phyloP scores from a whole-genome alignment of 306 rosid species.

The Sphenostylis stenocarpa region DNA sequence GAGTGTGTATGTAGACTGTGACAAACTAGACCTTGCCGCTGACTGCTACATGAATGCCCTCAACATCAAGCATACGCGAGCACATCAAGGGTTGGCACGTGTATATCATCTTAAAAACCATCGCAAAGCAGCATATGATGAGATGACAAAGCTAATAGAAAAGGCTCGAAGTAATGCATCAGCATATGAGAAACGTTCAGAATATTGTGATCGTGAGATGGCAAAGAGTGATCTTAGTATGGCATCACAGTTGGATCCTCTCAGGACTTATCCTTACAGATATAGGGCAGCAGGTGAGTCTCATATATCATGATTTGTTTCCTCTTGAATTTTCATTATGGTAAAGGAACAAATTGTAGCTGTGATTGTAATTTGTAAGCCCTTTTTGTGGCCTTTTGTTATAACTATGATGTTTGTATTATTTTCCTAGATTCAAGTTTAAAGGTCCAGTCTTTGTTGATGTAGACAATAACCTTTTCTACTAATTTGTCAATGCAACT shows the following conservation, averaged over 20 bases:
- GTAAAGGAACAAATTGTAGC: constrained; percentile 11
- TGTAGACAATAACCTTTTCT: neutral
- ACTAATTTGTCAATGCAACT: neutral
- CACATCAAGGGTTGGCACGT: constrained; percentile 95
- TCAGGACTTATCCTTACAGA: constrained; percentile 93
- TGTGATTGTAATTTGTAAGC: constrained; percentile 4
- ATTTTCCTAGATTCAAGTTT: neutral
- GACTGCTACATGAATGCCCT: constrained; percentile 91
- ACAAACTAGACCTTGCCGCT: constrained; percentile 84
- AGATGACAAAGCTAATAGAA: constrained; percentile 91
- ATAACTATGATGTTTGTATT: constrained; percentile 9
- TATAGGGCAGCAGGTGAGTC: constrained; percentile 90
- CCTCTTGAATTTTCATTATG: constrained; percentile 6
- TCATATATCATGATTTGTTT: neutral
- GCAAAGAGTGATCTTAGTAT: constrained; percentile 80
- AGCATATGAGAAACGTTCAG: constrained; percentile 92
- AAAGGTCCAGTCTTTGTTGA: neutral
- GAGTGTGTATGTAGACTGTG: constrained; percentile 83
- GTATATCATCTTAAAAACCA: constrained; percentile 78
- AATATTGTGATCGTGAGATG: constrained; percentile 94
- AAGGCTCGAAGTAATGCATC: constrained; percentile 84
- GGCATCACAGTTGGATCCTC: constrained; percentile 83
- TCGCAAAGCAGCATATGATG: constrained; percentile 88
- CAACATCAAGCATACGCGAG: constrained; percentile 86
- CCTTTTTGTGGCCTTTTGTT: constrained; percentile 5